A percentile compares a stretch with the other conserved stretches of the same genome.
phyloP scores from a whole-genome alignment of 2,329 filamentous ascomycete species.

The Penicillium sp. region DNA sequence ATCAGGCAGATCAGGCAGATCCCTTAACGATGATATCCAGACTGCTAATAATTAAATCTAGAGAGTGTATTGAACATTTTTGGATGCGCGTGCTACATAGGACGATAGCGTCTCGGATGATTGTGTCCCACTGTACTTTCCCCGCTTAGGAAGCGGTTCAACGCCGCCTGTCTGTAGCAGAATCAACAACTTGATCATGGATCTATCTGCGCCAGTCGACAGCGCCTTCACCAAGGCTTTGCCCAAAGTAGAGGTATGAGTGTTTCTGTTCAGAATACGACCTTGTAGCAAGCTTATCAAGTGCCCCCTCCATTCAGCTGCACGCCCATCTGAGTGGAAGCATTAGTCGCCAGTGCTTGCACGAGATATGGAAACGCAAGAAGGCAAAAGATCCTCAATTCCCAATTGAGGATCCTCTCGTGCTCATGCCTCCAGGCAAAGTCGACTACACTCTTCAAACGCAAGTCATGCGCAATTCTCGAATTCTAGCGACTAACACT shows the following conservation, averaged over 20 bases:
- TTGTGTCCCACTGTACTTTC: background rate
- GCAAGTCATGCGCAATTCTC: constrained; percentile 52
- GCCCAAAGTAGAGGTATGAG: constrained; percentile 38
- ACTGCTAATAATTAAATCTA: background rate
- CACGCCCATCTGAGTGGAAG: constrained; percentile 80
- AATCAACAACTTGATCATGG: constrained; percentile 17
- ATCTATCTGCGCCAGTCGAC: constrained; percentile 27
- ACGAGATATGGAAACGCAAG: constrained; percentile 69
- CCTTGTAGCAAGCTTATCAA: constrained; percentile 2
- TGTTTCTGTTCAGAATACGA: background rate
- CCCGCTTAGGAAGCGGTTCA: background rate
- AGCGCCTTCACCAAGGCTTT: constrained; percentile 31
- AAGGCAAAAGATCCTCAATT: constrained; percentile 51
- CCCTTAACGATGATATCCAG: background rate
- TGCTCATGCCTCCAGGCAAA: constrained; percentile 68
- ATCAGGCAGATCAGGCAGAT: constrained; percentile 1
- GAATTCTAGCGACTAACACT: background rate
- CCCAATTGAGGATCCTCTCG: constrained; percentile 64
- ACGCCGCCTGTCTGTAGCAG: background rate
- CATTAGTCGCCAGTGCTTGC: constrained; percentile 69
- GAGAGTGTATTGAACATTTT: background rate
- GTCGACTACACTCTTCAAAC: constrained; percentile 68
- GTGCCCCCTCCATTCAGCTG: constrained; percentile 50
- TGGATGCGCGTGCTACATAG: background rate
- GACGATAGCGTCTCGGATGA: background rate